phyloP scores from a whole-genome alignment of 164 flowering plant genomes.

The Pachysandra terminalis region DNA sequence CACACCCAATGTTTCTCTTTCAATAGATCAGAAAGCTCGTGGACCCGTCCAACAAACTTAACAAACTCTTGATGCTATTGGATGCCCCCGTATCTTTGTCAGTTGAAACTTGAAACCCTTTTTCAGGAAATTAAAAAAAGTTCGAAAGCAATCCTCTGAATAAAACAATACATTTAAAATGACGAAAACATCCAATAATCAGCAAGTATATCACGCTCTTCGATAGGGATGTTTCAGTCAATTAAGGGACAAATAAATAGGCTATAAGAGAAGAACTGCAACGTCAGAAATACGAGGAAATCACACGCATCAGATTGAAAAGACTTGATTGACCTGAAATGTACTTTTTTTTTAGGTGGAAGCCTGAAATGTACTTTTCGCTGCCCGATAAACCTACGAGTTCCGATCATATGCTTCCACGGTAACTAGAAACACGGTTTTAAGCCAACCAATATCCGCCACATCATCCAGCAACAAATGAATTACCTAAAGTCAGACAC shows the following conservation, averaged over 20 bases:
- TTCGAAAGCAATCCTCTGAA: not conserved
- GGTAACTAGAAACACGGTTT: too few species aligned
- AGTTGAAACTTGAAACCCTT: not conserved
- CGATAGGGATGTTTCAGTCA: not conserved
- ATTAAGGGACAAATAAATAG: not conserved
- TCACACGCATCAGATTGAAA: not conserved
- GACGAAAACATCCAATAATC: not conserved
- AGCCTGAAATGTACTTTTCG: not conserved
- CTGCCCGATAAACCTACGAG: not conserved
- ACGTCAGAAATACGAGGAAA: conserved; percentile 1
- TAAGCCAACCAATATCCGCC: too few species aligned
- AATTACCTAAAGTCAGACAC: too few species aligned
- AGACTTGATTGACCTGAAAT: not conserved
- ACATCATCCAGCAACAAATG: too few species aligned
- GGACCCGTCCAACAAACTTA: not conserved
- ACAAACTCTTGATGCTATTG: not conserved
- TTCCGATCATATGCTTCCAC: too few species aligned
- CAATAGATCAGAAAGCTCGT: not conserved
- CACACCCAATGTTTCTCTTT: not conserved
- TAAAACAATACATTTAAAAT: not conserved
- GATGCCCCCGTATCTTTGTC: not conserved
- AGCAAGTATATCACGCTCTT: not conserved
- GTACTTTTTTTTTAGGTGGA: too few species aligned
- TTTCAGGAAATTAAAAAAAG: not conserved
- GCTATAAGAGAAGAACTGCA: not conserved